Conservation (phyloP, 768 basidiomycete genomes). For the Collybiopsis confluens region DNA sequence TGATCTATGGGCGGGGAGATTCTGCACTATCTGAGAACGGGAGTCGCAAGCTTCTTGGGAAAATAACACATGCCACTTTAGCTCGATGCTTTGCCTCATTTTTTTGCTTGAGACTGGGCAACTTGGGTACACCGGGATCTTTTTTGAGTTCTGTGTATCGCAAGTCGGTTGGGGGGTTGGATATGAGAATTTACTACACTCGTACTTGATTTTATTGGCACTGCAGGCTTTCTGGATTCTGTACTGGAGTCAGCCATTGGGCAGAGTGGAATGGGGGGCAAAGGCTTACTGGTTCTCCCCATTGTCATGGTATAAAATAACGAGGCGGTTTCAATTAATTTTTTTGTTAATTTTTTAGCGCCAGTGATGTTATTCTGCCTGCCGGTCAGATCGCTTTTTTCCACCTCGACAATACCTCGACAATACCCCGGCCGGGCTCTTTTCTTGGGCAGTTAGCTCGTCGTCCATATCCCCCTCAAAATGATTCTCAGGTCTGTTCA, state of each 20-base stretch:
- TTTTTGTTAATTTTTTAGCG: too few relatives aligned
- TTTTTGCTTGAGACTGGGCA: constrained; percentile 65
- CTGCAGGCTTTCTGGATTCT: constrained; percentile 36
- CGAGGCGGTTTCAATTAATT: too few relatives aligned
- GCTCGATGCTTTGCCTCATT: constrained; percentile 47
- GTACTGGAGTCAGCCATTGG: background rate
- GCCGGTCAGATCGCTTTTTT: too few relatives aligned
- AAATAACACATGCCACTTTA: constrained; percentile 33
- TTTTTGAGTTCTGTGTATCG: constrained; percentile 67
- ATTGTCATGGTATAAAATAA: constrained; percentile 23
- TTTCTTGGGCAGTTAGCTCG: too few relatives aligned
- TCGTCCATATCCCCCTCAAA: background rate
- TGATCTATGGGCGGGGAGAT: constrained; percentile 17
- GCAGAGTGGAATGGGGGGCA: background rate
- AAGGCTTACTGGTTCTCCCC: constrained; percentile 37
- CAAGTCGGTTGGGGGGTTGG: background rate
- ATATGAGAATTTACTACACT: background rate
- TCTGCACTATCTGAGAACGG: constrained; percentile 16
- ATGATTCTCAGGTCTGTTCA: background rate
- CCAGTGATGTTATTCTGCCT: too few relatives aligned
- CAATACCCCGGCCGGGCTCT: too few relatives aligned
- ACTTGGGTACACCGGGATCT: constrained; percentile 83
- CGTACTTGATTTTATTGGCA: constrained; percentile 29
- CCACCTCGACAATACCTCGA: too few relatives aligned
- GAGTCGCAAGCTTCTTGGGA: background rate